Conservation (phyloP, 768 basidiomycete genomes). For the Leccinellum albellum region DNA sequence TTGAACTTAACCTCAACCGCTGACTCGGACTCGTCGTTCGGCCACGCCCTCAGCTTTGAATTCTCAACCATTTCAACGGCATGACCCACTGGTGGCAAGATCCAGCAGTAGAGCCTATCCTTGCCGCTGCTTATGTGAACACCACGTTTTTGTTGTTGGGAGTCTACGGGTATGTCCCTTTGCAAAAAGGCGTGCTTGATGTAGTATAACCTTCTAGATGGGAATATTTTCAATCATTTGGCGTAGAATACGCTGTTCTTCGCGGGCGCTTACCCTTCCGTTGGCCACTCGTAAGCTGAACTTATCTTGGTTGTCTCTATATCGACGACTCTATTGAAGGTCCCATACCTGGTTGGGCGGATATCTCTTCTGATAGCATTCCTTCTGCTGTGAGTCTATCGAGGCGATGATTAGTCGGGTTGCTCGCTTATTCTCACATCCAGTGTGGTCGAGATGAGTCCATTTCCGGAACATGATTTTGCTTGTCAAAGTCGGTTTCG, state of each 20-base stretch:
- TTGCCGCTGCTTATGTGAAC: too few relatives aligned
- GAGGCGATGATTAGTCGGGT: too few relatives aligned
- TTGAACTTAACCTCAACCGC: too few relatives aligned
- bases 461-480: not conserved
- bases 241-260: conserved; percentile 22
- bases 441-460: conserved; percentile 4
- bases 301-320: not conserved
- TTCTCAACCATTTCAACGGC: too few relatives aligned
- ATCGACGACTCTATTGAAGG: conserved; percentile 1
- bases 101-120: too few relatives aligned
- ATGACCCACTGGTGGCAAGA: too few relatives aligned
- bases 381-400: conserved; percentile 11
- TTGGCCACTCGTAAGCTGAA: conserved; percentile 21
- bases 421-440: not conserved
- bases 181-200: not conserved
- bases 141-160: not conserved
- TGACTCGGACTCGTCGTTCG: too few relatives aligned
- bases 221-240: conserved; percentile 19
- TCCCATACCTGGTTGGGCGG: conserved; percentile 27
- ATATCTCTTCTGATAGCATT: conserved; percentile 8
- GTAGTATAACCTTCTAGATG: conserved; percentile 13
- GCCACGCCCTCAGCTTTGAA: too few relatives aligned
- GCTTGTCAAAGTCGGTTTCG: conserved; percentile 19
- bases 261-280: conserved; percentile 16
- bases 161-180: conserved; percentile 11